Base-by-base conservation (phyloP, 495 filamentous ascomycete species). In the Bacidia gigantensis region DNA sequence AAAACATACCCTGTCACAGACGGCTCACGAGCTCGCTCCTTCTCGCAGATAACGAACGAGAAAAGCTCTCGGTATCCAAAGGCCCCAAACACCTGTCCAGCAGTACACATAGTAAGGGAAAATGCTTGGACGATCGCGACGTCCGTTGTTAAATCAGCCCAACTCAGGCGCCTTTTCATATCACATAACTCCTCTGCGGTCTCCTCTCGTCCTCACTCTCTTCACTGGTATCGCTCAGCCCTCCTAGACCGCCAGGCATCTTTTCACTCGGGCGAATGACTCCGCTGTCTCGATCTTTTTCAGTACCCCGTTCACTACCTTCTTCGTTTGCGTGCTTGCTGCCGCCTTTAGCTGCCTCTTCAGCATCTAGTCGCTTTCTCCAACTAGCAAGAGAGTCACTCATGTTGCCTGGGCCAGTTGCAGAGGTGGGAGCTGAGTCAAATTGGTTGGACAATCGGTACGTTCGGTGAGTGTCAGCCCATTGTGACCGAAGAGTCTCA, bases 391-490 rank as follows among this genome's bases (percentile, higher is more conserved):
- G 60, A 60, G 78, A 84, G 59, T 79, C 79, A 54, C 77, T 86
- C 62, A 89, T 67, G 12, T 69, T 70, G 22, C 66, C 58, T 26
- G 65, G 62, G 18, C 76, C 68, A 22, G 59, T 62, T 21, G 68
- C 69, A 42, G 74, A 75, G 56, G 72, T 77, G 47, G 74, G 79
- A 11, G 73, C 68, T 22, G 77, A 84, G 61, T 95, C 90, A 60
- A 94, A 90, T 12, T 78, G 71, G 58, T 81, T 89, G 64, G 85
- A 90, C 42, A 94, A 70, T 14, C 90, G 82, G 63, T 96, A 95
- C 56, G 84, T 90, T 66, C 89, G 89, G 67, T 89, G 95, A 39
- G 88, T 95, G 43, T 83, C 83, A 66, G 97, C 89, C 90, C 93
- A 97, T 54, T 95, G 92, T 26, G 71, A 82, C 26, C 90, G 81